Conservation (phyloP, 164 flowering plant species). For the Litsea cubeba region DNA sequence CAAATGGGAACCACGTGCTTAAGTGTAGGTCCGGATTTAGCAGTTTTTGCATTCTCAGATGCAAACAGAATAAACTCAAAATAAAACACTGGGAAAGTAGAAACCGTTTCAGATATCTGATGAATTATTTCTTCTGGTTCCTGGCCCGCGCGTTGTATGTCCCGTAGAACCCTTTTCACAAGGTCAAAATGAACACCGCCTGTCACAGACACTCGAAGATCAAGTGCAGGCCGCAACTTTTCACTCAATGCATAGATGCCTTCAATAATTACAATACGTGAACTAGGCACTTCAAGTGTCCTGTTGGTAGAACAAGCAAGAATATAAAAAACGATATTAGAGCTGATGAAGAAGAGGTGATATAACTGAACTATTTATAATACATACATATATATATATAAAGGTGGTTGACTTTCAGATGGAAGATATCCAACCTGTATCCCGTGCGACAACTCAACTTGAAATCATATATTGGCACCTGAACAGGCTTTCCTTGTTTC, state of each 20-base stretch:
- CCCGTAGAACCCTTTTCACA: conserved; percentile 91
- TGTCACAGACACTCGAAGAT: conserved; percentile 86
- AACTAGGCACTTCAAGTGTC: conserved; percentile 87
- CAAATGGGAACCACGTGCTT: no score
- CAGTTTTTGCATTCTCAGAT: neutral
- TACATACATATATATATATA: neutral
- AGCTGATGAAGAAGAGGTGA: neutral
- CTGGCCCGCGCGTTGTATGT: conserved; percentile 95
- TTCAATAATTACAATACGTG: conserved; percentile 84
- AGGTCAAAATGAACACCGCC: conserved; percentile 99
- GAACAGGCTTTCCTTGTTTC: conserved; percentile 67
- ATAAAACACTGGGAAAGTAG: conserved; percentile 19
- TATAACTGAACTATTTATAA: neutral
- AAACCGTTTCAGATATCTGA: conserved; percentile 98
- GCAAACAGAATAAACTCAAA: neutral
- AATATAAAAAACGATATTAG: neutral
- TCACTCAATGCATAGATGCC: conserved; percentile 98
- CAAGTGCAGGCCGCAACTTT: conserved; percentile 71
- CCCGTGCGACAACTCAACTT: conserved; percentile 85
- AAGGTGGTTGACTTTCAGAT: neutral
- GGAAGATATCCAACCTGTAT: conserved; percentile 53
- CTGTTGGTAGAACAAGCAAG: conserved; percentile 25
- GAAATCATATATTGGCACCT: conserved; percentile 96
- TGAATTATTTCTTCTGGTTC: conserved; percentile 97
- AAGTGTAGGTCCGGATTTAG: neutral